Percentiles rank a stretch among this genome's conserved stretches.
Conservation (phyloP, 2,329 filamentous ascomycete genomes). For the Sarocladium kiliense region DNA sequence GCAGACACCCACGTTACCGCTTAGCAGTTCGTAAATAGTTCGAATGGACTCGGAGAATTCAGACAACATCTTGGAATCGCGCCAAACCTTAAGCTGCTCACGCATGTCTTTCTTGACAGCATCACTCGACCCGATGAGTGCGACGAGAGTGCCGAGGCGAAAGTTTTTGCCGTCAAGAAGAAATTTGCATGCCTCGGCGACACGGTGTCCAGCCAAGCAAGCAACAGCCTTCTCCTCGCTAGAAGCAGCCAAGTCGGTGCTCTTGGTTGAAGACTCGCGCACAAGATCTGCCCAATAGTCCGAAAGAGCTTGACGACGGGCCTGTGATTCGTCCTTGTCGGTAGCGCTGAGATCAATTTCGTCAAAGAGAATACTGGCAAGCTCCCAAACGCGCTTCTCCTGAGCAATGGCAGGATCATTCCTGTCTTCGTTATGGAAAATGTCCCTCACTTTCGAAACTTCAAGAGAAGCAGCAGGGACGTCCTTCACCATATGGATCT, state of each 20-base stretch:
- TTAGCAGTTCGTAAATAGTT: constrained; percentile 81
- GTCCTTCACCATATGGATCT: constrained; percentile 47
- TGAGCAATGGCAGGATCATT: constrained; percentile 45
- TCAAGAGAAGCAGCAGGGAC: constrained; percentile 55
- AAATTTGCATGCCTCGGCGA: constrained; percentile 77
- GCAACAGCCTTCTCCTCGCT: constrained; percentile 80
- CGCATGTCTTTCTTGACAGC: constrained; percentile 68
- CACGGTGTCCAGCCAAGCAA: constrained; percentile 70
- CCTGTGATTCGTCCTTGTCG: constrained; percentile 31
- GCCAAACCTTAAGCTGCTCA: constrained; percentile 80
- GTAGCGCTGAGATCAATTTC: constrained; percentile 33
- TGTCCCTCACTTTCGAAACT: constrained; percentile 26
- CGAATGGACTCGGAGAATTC: constrained; percentile 83
- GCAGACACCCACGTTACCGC: constrained; percentile 81
- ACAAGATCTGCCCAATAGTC: constrained; percentile 63
- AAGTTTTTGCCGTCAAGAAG: constrained; percentile 73
- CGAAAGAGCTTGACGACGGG: constrained; percentile 61
- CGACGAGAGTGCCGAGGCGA: constrained; percentile 76
- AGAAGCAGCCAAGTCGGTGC: constrained; percentile 53
- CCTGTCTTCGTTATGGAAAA: constrained; percentile 36
- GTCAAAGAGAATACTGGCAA: constrained; percentile 85
- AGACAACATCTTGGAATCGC: constrained; percentile 72
- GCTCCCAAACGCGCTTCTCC: constrained; percentile 76
- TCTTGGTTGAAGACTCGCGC: constrained; percentile 49
- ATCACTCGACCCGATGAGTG: constrained; percentile 73